Conservation (phyloP, 2,329 filamentous ascomycete genomes). For the Nothophoma quercina region DNA sequence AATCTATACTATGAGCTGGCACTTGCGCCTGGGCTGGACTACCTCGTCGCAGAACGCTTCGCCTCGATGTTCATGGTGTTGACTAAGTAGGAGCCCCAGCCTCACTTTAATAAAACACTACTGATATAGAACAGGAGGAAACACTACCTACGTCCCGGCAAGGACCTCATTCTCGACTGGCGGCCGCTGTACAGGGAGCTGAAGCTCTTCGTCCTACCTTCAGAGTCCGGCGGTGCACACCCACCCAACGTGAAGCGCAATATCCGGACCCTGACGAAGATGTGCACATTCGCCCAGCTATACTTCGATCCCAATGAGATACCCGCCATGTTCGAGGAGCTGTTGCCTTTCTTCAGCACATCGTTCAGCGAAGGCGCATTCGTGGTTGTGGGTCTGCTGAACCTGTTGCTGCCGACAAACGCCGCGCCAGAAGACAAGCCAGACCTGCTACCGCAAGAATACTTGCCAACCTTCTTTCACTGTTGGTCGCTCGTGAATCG, state of each 20-base stretch:
- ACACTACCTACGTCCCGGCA: slow-evolving; percentile 89
- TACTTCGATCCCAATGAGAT: slow-evolving; percentile 93
- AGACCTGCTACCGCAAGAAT: slow-evolving; percentile 85
- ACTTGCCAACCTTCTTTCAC: slow-evolving; percentile 94
- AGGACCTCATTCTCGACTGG: slow-evolving; percentile 94
- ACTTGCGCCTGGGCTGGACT: slow-evolving; percentile 87
- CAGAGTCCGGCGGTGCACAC: slow-evolving; percentile 73
- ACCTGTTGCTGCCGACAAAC: slow-evolving; percentile 84
- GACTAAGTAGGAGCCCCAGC: slow-evolving; percentile 74
- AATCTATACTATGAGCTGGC: slow-evolving; percentile 94
- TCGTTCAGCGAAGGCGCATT: slow-evolving; percentile 92
- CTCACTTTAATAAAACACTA: background rate
- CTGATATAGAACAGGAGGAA: slow-evolving; percentile 72
- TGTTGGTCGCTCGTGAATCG: slow-evolving; percentile 93
- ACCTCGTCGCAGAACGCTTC: slow-evolving; percentile 83
- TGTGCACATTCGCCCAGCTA: slow-evolving; percentile 87
- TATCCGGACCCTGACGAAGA: slow-evolving; percentile 79
- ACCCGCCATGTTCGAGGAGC: slow-evolving; percentile 68
- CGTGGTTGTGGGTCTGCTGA: slow-evolving; percentile 87
- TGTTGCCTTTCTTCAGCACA: slow-evolving; percentile 77
- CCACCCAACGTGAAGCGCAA: slow-evolving; percentile 70
- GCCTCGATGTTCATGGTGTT: slow-evolving; percentile 95
- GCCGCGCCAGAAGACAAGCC: slow-evolving; percentile 74
- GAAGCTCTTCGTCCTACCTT: slow-evolving; percentile 87
- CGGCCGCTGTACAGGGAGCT: slow-evolving; percentile 90